Percentiles rank a stretch among this genome's conserved stretches.
Evolutionary conservation across 1,284 basidiomycete species (phyloP).

Genomic region (Blastosporella zonata): DNA sequence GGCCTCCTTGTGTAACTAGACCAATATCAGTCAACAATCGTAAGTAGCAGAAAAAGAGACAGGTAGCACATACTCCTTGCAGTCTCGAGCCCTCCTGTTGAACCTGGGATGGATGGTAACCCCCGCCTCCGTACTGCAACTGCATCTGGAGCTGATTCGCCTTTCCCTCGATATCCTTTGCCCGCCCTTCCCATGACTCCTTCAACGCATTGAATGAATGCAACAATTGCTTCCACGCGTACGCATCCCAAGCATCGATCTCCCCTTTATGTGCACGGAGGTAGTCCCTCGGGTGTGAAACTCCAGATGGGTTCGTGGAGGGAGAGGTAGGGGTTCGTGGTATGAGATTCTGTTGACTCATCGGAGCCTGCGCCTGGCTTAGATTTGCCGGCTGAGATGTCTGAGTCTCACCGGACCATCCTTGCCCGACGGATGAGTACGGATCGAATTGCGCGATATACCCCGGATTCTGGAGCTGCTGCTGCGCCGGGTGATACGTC

Average conservation of each 20-base stretch:
- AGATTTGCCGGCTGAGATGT: slow-evolving; percentile 21
- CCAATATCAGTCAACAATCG: slow-evolving; percentile 7
- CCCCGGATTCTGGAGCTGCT: slow-evolving; percentile 39
- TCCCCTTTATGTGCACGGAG: slow-evolving; percentile 51
- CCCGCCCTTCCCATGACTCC: slow-evolving; percentile 47
- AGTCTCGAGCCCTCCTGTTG: slow-evolving; percentile 48
- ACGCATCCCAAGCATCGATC: slow-evolving; percentile 56
- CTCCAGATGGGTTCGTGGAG: slow-evolving; percentile 32
- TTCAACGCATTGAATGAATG: slow-evolving; percentile 50
- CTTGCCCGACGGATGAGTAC: slow-evolving; percentile 41
- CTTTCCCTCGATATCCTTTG: slow-evolving; percentile 42
- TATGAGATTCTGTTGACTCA: slow-evolving; percentile 8
- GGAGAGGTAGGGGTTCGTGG: slow-evolving; percentile 21
- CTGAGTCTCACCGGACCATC: slow-evolving; percentile 31
- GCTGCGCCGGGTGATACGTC: slow-evolving; percentile 33
- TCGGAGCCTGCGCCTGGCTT: slow-evolving; percentile 17
- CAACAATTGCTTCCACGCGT: slow-evolving; percentile 58
- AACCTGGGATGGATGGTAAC: slow-evolving; percentile 40
- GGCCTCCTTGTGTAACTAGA: slow-evolving; percentile 50
- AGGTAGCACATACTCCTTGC: slow-evolving; percentile 40
- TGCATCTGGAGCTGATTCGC: slow-evolving; percentile 42
- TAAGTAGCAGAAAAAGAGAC: slow-evolving; percentile 5
- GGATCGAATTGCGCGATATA: slow-evolving; percentile 56
- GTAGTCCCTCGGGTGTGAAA: slow-evolving; percentile 52
- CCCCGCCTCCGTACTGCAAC: slow-evolving; percentile 36